These are phyloP conservation scores for Nicotiana undulata DNA, from an alignment of 257 asterid species.

Conservation along the genomic window DNA sequence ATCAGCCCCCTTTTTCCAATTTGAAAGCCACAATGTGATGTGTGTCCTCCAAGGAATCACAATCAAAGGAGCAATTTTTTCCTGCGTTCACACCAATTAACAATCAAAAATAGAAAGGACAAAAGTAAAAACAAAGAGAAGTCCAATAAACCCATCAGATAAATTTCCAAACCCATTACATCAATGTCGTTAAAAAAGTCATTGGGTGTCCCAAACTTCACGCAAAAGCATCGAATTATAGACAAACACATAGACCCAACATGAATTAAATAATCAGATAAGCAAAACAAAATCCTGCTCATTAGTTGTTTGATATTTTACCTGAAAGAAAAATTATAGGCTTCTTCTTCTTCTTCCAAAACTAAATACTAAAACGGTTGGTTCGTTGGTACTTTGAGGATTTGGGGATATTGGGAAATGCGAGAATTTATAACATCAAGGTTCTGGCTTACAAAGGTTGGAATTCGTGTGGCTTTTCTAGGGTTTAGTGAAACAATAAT, in stretches of 20 bases:
- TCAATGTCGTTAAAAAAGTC: slow-evolving; percentile 47
- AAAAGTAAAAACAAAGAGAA: not conserved
- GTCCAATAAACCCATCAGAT: not conserved
- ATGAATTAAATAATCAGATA: not conserved
- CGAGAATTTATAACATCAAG: not conserved
- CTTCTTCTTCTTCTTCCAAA: not conserved
- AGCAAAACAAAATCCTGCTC: not conserved
- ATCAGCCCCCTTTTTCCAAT: not conserved
- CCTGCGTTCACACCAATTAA: slow-evolving; percentile 12
- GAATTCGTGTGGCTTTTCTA: not conserved
- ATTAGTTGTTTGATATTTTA: slow-evolving; percentile 5
- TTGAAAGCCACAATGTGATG: not conserved
- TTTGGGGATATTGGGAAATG: not conserved
- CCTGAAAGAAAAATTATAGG: not conserved
- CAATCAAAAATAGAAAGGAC: not conserved
- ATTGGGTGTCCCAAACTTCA: slow-evolving; percentile 35
- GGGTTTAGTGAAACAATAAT: not conserved
- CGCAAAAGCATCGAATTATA: slow-evolving; percentile 41
- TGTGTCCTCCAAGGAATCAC: not conserved
- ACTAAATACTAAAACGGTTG: not conserved
- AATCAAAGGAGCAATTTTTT: slow-evolving; percentile 17
- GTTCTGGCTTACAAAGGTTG: not conserved
- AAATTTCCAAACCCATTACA: slow-evolving; percentile 17
- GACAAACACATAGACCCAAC: slow-evolving; percentile 15
- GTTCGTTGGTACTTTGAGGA: not conserved